Evolutionary conservation across 352 stramenopile species (phyloP).

Genomic region (Globisporangium nunn): DNA sequence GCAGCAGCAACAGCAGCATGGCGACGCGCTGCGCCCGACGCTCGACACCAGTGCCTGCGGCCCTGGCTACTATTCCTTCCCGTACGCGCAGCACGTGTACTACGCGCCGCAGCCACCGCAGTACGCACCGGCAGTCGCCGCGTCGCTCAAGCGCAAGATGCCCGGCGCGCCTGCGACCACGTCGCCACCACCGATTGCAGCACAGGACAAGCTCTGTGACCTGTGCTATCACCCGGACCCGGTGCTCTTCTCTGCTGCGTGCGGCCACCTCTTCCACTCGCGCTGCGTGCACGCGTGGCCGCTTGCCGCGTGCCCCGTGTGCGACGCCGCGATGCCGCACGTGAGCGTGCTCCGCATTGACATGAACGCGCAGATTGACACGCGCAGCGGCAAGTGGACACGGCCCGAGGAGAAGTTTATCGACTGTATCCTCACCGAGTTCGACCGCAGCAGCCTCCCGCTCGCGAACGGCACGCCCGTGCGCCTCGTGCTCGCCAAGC

Average conservation of each 20-base stretch:
- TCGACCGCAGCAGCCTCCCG: constrained; percentile 65
- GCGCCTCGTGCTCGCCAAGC: constrained; percentile 71
- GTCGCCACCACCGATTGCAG: background rate
- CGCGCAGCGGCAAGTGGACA: constrained; percentile 81
- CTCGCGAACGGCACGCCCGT: constrained; percentile 80
- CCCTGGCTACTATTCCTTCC: constrained; percentile 7
- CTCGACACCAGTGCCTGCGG: constrained; percentile 14
- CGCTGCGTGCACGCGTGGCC: constrained; percentile 79
- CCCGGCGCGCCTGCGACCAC: constrained; percentile 12
- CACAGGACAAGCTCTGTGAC: constrained; percentile 51
- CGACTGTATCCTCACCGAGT: constrained; percentile 75
- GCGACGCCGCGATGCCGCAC: constrained; percentile 41
- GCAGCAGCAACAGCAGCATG: constrained; percentile 20
- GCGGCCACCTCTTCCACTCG: constrained; percentile 82
- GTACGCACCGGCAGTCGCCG: constrained; percentile 15
- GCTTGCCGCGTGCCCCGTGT: constrained; percentile 54
- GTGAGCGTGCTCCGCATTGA: constrained; percentile 63
- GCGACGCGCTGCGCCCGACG: constrained; percentile 22
- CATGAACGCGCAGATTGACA: constrained; percentile 64
- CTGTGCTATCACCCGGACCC: constrained; percentile 75
- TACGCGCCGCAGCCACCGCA: constrained; percentile 3
- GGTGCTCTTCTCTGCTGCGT: constrained; percentile 62
- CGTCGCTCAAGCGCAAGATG: constrained; percentile 38
- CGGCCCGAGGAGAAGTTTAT: constrained; percentile 83
- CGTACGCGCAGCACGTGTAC: constrained; percentile 1